Percentiles rank a stretch among this genome's conserved stretches.
These are phyloP conservation scores for Entophlyctis helioformis DNA, from an alignment of 192 early-diverging fungal species.

Conservation along the genomic window DNA sequence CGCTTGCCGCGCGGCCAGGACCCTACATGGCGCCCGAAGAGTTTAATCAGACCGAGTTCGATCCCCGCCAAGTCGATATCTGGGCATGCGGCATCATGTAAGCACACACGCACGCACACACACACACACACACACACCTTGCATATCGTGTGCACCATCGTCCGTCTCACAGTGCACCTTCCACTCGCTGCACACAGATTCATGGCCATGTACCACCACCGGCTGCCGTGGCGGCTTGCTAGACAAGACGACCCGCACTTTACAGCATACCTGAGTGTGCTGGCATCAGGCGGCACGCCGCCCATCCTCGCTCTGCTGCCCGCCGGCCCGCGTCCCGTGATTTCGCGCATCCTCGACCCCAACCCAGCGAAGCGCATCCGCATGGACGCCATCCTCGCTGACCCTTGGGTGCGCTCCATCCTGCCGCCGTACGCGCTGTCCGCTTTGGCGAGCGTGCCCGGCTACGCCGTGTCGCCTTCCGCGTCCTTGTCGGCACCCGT, in stretches of 20 bases:
- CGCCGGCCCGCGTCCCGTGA: conserved; percentile 1
- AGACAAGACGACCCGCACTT: conserved; percentile 17
- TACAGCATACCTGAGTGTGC: conserved; percentile 4
- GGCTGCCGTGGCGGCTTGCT: conserved; percentile 32
- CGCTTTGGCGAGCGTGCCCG: too few species aligned
- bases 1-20: too few species aligned
- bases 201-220: conserved; percentile 23
- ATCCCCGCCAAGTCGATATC: conserved; percentile 72
- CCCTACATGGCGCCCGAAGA: conserved; percentile 94
- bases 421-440: too few species aligned
- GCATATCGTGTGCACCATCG: too few species aligned
- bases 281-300: background rate
- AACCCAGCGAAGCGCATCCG: conserved; percentile 6
- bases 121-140: too few species aligned
- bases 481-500: too few species aligned
- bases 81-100: conserved; percentile 82
- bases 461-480: too few species aligned
- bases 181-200: conserved; percentile 1
- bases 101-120: too few species aligned
- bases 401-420: conserved; percentile 16
- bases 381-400: conserved; percentile 8
- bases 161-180: background rate
- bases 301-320: conserved; percentile 7
- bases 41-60: conserved; percentile 59
- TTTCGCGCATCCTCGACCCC: conserved; percentile 8